These are phyloP conservation scores for Cryptosporidium andersoni DNA, from an alignment of 169 alveolate genomes.

Conservation along the genomic window DNA sequence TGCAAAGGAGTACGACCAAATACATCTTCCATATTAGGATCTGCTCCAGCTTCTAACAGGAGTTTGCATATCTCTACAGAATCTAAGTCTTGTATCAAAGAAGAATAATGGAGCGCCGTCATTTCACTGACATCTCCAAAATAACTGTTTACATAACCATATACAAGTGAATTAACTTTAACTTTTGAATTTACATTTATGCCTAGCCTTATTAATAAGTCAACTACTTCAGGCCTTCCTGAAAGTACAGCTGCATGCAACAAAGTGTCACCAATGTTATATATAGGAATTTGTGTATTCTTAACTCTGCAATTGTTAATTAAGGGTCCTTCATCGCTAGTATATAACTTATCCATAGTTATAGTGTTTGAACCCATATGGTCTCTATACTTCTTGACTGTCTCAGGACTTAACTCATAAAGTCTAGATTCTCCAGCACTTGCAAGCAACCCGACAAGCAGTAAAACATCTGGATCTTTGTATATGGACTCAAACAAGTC, in stretches of 20 bases:
- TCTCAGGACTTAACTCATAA: too few species aligned
- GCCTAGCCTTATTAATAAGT: slow-evolving; percentile 7
- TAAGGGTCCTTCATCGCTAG: too few species aligned
- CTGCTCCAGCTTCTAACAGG: slow-evolving; percentile 49
- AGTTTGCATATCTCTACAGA: slow-evolving; percentile 42
- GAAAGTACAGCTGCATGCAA: slow-evolving; percentile 65
- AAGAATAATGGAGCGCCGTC: slow-evolving; percentile 60
- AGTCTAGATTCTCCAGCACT: too few species aligned
- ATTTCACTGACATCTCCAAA: slow-evolving; percentile 59
- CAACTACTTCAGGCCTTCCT: slow-evolving; percentile 36
- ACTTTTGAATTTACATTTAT: slow-evolving; percentile 50
- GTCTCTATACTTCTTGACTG: too few species aligned
- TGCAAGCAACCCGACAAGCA: too few species aligned
- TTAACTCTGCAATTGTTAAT: slow-evolving; percentile 32
- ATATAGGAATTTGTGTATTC: slow-evolving; percentile 43
- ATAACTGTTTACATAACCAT: slow-evolving; percentile 38
- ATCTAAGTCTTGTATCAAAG: slow-evolving; percentile 48
- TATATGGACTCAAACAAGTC: too few species aligned
- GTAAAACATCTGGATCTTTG: too few species aligned
- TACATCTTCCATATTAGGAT: slow-evolving; percentile 46
- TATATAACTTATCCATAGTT: too few species aligned
- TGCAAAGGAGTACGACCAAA: slow-evolving; percentile 60
- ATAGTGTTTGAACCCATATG: too few species aligned
- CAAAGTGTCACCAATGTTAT: slow-evolving; percentile 43
- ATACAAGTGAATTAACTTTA: slow-evolving; percentile 5